Conservation (phyloP, 805 yeast species). For the Brettanomyces custersianus region DNA sequence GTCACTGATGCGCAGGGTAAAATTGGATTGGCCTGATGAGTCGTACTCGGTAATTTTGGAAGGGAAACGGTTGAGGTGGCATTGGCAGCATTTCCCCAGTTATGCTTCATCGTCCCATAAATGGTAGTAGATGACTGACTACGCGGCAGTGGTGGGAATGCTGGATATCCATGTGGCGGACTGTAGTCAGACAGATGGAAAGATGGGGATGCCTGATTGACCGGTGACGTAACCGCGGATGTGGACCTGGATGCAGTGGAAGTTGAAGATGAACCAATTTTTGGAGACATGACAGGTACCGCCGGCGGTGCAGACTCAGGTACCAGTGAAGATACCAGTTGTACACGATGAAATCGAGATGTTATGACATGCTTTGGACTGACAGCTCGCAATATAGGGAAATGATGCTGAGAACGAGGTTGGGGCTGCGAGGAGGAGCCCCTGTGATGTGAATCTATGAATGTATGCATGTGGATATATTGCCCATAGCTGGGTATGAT, state of each 20-base stretch:
- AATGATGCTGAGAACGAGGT: too few species aligned
- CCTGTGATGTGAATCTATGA: too few species aligned
- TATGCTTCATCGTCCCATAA: constrained; percentile 23
- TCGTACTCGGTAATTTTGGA: background rate
- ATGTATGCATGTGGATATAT: too few species aligned
- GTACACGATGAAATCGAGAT: too few species aligned
- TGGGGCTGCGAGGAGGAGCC: too few species aligned
- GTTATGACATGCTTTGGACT: too few species aligned
- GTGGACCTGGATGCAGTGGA: constrained; percentile 9
- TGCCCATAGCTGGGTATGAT: too few species aligned
- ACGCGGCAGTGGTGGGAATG: background rate
- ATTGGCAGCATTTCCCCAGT: constrained; percentile 14
- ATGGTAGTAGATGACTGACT: constrained; percentile 17
- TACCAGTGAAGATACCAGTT: background rate
- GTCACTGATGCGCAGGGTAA: too few species aligned
- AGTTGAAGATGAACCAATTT: constrained; percentile 5
- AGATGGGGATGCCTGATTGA: too few species aligned
- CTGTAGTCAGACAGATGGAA: background rate
- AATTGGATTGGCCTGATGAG: too few species aligned
- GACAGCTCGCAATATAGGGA: too few species aligned
- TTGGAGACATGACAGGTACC: constrained; percentile 5
- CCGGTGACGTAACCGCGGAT: too few species aligned
- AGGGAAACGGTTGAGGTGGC: background rate
- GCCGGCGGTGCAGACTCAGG: constrained; percentile 3
- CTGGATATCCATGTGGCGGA: background rate